Conservation (phyloP, 768 basidiomycete genomes). For the Guyanaporus albipodus region DNA sequence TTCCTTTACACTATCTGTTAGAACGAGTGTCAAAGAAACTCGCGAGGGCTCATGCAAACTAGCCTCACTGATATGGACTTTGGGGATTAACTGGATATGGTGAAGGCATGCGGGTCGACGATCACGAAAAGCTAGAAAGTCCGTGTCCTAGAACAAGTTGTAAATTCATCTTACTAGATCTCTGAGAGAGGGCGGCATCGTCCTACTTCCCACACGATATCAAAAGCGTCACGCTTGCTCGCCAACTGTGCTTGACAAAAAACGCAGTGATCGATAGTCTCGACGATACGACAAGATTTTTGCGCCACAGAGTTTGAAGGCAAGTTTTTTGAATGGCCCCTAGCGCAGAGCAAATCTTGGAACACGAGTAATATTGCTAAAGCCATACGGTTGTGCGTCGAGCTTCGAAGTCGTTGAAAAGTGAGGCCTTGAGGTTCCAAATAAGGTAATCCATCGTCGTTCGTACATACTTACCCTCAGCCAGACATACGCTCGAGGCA, state of each 20-base stretch:
- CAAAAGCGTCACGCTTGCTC: constrained; percentile 38
- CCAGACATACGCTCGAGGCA: background rate
- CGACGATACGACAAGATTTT: background rate
- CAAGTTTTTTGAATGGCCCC: background rate
- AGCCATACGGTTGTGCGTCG: too few relatives aligned
- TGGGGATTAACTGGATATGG: constrained; percentile 52
- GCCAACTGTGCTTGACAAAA: constrained; percentile 46
- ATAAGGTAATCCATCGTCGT: constrained; percentile 11
- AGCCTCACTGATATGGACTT: constrained; percentile 45
- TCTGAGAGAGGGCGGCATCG: background rate
- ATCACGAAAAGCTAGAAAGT: constrained; percentile 52
- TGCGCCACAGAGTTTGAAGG: background rate
- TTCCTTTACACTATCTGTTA: constrained; percentile 51
- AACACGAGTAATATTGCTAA: too few relatives aligned
- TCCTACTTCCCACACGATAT: constrained; percentile 47
- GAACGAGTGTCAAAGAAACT: background rate
- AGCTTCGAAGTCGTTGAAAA: too few relatives aligned
- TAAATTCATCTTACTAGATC: background rate
- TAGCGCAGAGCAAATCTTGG: background rate
- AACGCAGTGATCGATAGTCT: constrained; percentile 3
- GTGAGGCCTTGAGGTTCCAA: constrained; percentile 3
- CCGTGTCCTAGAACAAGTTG: constrained; percentile 36
- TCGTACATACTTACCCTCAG: background rate
- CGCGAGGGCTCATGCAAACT: background rate
- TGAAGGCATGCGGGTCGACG: constrained; percentile 44